Percentiles rank a stretch among this genome's conserved stretches.
Evolutionary conservation across 2,329 filamentous ascomycete genomes (phyloP).

Genomic region (Ramularia endophylla): DNA sequence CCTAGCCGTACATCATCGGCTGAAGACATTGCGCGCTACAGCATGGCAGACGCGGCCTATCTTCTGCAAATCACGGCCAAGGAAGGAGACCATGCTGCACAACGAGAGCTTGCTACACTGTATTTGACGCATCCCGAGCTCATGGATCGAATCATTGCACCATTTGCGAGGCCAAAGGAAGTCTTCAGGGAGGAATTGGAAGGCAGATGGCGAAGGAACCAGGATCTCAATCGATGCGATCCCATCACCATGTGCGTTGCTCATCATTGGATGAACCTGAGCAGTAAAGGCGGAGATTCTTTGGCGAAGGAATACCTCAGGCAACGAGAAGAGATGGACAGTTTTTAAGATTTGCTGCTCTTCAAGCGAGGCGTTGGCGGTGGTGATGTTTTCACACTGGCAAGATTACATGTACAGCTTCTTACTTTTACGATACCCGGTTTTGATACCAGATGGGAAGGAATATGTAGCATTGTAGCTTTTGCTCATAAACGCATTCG

Average conservation of each 20-base stretch:
- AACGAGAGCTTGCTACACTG: slow-evolving; percentile 87
- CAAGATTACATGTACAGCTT: too few relatives aligned
- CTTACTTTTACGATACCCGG: too few relatives aligned
- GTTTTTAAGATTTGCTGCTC: slow-evolving; percentile 17
- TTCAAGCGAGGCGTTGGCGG: too few relatives aligned
- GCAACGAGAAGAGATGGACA: slow-evolving; percentile 61
- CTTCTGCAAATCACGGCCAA: slow-evolving; percentile 94
- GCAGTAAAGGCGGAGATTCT: slow-evolving; percentile 77
- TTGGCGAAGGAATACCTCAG: slow-evolving; percentile 76
- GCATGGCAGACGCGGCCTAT: slow-evolving; percentile 71
- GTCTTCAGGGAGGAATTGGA: slow-evolving; percentile 88
- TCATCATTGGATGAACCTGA: slow-evolving; percentile 95
- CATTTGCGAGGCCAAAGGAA: slow-evolving; percentile 75
- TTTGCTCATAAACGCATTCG: too few relatives aligned
- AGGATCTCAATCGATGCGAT: slow-evolving; percentile 63
- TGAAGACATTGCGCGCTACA: slow-evolving; percentile 53
- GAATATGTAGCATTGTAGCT: too few relatives aligned
- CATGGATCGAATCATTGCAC: slow-evolving; percentile 70
- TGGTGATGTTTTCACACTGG: too few relatives aligned
- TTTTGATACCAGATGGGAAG: too few relatives aligned
- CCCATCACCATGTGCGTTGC: slow-evolving; percentile 88
- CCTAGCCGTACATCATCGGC: slow-evolving; percentile 21
- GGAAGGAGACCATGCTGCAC: slow-evolving; percentile 81
- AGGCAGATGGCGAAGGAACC: slow-evolving; percentile 54
- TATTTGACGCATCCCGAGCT: slow-evolving; percentile 89